These are phyloP conservation scores for Cyberlindnera nakhonratchasimensis DNA, from an alignment of 805 yeast species.

Conservation along the genomic window DNA sequence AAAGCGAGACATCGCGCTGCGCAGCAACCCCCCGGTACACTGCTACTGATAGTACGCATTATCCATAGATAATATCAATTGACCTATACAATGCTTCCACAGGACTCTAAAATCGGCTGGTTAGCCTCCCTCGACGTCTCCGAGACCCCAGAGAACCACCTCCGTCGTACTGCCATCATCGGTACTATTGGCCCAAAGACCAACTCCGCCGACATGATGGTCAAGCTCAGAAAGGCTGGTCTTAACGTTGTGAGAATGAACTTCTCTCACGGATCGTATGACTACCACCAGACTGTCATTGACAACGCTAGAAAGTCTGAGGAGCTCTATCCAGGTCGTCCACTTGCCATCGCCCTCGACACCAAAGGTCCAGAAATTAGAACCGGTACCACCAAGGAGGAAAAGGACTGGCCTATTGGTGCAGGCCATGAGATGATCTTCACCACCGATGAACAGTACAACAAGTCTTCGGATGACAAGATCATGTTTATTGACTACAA, in stretches of 20 bases:
- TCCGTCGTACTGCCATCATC: constrained; percentile 89
- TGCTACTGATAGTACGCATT: too few species aligned
- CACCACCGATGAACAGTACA: constrained; percentile 83
- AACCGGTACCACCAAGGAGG: constrained; percentile 89
- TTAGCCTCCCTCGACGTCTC: constrained; percentile 26
- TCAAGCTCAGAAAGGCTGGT: constrained; percentile 92
- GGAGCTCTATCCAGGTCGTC: constrained; percentile 88
- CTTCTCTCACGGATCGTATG: constrained; percentile 98
- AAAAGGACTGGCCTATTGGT: constrained; percentile 75
- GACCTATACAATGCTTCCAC: constrained; percentile 13
- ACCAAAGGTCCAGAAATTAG: constrained; percentile 99
- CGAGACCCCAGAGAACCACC: constrained; percentile 28
- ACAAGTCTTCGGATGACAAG: constrained; percentile 68
- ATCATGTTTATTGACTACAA: constrained; percentile 90
- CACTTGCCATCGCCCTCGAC: constrained; percentile 96
- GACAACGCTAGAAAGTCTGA: constrained; percentile 96
- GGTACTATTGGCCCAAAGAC: constrained; percentile 99
- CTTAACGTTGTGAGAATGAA: constrained; percentile 97
- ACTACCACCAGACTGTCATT: constrained; percentile 94
- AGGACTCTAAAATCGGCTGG: constrained; percentile 30
- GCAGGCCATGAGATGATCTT: constrained; percentile 89
- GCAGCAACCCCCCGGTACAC: too few species aligned
- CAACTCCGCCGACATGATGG: constrained; percentile 80
- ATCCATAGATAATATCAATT: not conserved
- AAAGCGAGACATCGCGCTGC: too few species aligned